These are phyloP conservation scores for Endogone sp. DNA, from an alignment of 192 early-diverging fungal species.

Conservation along the genomic window DNA sequence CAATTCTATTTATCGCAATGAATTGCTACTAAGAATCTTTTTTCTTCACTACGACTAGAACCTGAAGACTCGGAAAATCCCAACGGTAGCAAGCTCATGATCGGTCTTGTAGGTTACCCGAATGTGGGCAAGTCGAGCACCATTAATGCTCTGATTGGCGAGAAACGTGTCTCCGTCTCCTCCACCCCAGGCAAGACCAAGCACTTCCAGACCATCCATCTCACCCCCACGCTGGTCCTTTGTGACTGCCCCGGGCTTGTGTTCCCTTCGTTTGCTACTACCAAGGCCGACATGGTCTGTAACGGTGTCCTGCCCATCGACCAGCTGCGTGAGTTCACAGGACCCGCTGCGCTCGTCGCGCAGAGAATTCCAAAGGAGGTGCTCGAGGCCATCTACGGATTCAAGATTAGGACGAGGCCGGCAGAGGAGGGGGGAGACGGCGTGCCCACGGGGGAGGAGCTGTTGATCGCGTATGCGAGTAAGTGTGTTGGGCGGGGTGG, in stretches of 20 bases:
- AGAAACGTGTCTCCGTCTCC: slow-evolving; percentile 91
- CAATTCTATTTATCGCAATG: not conserved
- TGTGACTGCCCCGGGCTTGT: slow-evolving; percentile 99
- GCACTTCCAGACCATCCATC: slow-evolving; percentile 98
- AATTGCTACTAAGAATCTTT: not conserved
- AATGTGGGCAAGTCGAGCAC: slow-evolving; percentile 99
- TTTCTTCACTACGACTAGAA: slow-evolving; percentile 9
- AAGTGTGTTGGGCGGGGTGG: slow-evolving; percentile 13
- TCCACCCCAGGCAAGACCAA: slow-evolving; percentile 99
- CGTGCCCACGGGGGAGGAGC: slow-evolving; percentile 85
- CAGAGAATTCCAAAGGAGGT: slow-evolving; percentile 82
- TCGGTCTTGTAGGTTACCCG: slow-evolving; percentile 98
- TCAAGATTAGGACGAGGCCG: slow-evolving; percentile 73
- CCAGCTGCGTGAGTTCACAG: slow-evolving; percentile 93
- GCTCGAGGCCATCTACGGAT: slow-evolving; percentile 91
- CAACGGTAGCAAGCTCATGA: slow-evolving; percentile 59
- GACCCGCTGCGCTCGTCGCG: slow-evolving; percentile 77
- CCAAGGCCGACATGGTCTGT: slow-evolving; percentile 97
- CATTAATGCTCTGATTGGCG: slow-evolving; percentile 94
- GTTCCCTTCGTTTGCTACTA: slow-evolving; percentile 98
- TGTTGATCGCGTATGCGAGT: slow-evolving; percentile 86
- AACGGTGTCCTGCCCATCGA: slow-evolving; percentile 99
- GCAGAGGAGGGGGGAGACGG: slow-evolving; percentile 72
- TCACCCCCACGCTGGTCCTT: slow-evolving; percentile 79
- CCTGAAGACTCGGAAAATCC: slow-evolving; percentile 21